Evolutionary conservation across 176 grass and related monocot species (phyloP), one percentile per base, ranked within the genome.

Genomic region (Elymus sibiricus): DNA sequence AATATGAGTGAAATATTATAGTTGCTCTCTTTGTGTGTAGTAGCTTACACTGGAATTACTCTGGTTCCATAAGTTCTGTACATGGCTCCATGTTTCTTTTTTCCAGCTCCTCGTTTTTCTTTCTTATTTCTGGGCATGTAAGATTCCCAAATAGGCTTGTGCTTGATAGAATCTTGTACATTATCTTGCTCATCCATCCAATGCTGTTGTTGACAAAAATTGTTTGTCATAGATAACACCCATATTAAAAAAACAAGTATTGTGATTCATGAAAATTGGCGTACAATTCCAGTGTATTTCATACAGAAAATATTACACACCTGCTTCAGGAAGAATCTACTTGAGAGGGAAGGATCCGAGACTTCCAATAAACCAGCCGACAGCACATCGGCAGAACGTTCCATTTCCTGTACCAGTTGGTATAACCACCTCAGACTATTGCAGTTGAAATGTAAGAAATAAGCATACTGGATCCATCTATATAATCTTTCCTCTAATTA

Each of bases 361-460:
- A 99, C 90, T 90, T 99, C 92, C 77, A 99, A 86, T 85, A 99
- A 90, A 90, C 97, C 97, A 84, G 97, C 92, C 34, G 97, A 95
- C 79, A 99, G 86, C 47, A 99, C 90, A 94, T 99, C 94, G 49
- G 94, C 97, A 90, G 97, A 96, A 22, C 92, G 97, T 68, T 99
- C 97, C 97, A 99, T 99, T 85, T 99, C 97, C 94, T 99, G 74
- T 74, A 83, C 19, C 86, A 64, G 31, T 81, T 66, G 9, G 75
- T 56, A 87, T 31, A 63, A 39, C 29, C 39, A 11, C 42, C 81
- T 42, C 76, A 21, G 53, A 85, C 64, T 88, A 15, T 74, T 85
- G 70, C 51, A 88, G 69, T 76, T 32, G 0, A 84, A 75, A 60
- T 49, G 26, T 62, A 77, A 70, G 70, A 77, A 81, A 76, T 17